Evolutionary conservation across 2,329 filamentous ascomycete species (phyloP).

Genomic region (Sordariomycetes sp.): DNA sequence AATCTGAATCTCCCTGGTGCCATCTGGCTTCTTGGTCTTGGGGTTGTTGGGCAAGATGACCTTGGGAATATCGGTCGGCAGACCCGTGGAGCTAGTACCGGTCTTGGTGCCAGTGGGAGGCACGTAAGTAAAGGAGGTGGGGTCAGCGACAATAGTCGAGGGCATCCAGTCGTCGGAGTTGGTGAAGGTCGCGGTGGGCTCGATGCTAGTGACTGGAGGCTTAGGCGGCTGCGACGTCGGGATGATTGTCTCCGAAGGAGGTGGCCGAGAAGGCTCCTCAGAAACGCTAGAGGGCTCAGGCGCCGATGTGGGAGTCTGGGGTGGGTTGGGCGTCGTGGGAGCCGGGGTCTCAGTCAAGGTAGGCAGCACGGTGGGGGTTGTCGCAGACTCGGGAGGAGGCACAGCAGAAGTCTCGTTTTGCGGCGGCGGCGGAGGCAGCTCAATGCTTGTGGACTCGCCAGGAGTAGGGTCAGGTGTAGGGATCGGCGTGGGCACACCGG

Average conservation of each 20-base stretch:
- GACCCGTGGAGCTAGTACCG: constrained; percentile 36
- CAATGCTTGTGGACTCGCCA: background rate
- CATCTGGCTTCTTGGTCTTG: constrained; percentile 42
- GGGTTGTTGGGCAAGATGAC: constrained; percentile 64
- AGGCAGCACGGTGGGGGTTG: background rate
- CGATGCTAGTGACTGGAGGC: constrained; percentile 27
- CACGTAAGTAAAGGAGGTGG: constrained; percentile 25
- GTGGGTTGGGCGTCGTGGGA: background rate
- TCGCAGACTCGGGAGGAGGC: background rate
- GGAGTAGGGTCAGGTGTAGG: background rate
- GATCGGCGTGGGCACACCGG: background rate
- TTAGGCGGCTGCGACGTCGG: background rate
- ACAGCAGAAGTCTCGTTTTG: background rate
- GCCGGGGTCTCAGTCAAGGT: background rate
- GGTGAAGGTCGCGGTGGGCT: constrained; percentile 31
- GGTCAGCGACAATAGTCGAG: constrained; percentile 51
- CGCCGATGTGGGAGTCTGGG: background rate
- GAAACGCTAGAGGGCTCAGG: background rate
- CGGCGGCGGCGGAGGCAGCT: background rate
- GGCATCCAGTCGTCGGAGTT: constrained; percentile 42
- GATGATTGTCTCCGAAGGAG: background rate
- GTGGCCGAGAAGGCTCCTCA: background rate
- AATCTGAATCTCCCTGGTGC: constrained; percentile 68
- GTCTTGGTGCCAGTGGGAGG: constrained; percentile 20
- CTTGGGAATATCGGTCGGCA: constrained; percentile 62